These are phyloP conservation scores for Albifimbria verrucaria DNA, from an alignment of 2,329 filamentous ascomycete species.

Conservation along the genomic window DNA sequence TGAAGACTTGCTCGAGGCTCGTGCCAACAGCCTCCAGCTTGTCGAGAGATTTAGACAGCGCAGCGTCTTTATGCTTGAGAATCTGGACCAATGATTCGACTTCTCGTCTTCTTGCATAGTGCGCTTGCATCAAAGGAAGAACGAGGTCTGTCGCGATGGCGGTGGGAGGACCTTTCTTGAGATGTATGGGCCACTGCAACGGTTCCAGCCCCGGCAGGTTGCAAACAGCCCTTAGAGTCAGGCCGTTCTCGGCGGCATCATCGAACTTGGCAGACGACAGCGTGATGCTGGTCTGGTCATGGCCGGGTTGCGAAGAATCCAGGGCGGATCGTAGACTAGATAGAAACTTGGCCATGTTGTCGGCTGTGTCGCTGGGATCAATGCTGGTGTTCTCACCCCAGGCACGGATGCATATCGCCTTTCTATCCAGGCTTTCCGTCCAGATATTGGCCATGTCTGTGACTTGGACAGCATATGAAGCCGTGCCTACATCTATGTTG, in stretches of 20 bases:
- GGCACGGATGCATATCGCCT: conserved; percentile 61
- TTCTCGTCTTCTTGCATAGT: conserved; percentile 36
- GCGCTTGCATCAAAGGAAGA: conserved; percentile 47
- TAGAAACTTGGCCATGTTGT: conserved; percentile 66
- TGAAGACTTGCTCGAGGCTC: conserved; percentile 52
- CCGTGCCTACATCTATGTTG: conserved; percentile 51
- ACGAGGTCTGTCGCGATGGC: conserved; percentile 46
- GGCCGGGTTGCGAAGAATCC: conserved; percentile 41
- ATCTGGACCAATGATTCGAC: conserved; percentile 39
- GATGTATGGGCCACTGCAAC: conserved; percentile 62
- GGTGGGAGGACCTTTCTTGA: conserved; percentile 43
- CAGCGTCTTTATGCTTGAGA: conserved; percentile 48
- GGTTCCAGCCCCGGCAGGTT: conserved; percentile 62
- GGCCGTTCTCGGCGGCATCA: conserved; percentile 35
- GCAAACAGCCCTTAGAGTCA: conserved; percentile 54
- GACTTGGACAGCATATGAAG: conserved; percentile 62
- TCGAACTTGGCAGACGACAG: conserved; percentile 34
- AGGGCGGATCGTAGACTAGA: conserved; percentile 55
- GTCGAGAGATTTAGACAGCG: conserved; percentile 49
- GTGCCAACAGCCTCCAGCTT: conserved; percentile 51
- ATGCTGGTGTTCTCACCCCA: conserved; percentile 65
- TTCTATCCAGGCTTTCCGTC: conserved; percentile 61
- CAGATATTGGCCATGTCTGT: conserved; percentile 75
- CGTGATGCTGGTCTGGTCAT: conserved; percentile 41
- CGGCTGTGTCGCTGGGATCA: conserved; percentile 65